Evolutionary conservation across 2,329 filamentous ascomycete species (phyloP).

Genomic region (Trichoderma lentiforme): DNA sequence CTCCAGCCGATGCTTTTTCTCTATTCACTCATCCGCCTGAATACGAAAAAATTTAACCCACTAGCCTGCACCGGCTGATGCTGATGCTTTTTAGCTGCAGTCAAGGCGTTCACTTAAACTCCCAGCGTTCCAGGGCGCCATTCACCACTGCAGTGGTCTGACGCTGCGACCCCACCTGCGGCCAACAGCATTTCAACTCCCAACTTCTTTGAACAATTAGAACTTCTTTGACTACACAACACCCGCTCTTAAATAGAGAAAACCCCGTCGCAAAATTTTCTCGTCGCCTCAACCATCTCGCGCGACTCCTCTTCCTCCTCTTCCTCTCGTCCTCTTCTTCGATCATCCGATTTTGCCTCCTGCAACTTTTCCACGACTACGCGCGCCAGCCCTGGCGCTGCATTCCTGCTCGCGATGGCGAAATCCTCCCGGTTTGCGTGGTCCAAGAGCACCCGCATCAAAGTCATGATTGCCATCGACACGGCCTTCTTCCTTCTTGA

Average conservation of each 20-base stretch:
- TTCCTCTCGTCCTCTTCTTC: background rate
- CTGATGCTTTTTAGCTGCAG: background rate
- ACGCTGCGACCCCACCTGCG: slow-evolving; percentile 8
- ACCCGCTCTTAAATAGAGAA: background rate
- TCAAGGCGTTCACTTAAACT: background rate
- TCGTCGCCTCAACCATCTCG: background rate
- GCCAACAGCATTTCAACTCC: slow-evolving; percentile 7
- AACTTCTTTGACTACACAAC: background rate
- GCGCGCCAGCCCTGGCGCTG: slow-evolving; percentile 13
- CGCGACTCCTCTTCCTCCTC: background rate
- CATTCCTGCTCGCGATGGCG: slow-evolving; percentile 26
- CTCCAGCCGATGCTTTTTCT: background rate
- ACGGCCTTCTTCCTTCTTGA: slow-evolving; percentile 87
- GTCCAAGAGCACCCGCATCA: slow-evolving; percentile 89
- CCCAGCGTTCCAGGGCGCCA: background rate
- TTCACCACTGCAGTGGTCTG: background rate
- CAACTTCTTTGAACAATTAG: no score
- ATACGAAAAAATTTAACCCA: background rate
- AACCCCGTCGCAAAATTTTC: background rate
- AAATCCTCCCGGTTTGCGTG: slow-evolving; percentile 63
- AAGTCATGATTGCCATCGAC: slow-evolving; percentile 90
- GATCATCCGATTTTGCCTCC: background rate
- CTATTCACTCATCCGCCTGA: background rate
- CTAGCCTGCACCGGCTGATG: background rate
- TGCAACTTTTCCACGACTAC: background rate